These are phyloP conservation scores for Yarrowia galli DNA, from an alignment of 1,139 yeast genomes.

Conservation along the genomic window DNA sequence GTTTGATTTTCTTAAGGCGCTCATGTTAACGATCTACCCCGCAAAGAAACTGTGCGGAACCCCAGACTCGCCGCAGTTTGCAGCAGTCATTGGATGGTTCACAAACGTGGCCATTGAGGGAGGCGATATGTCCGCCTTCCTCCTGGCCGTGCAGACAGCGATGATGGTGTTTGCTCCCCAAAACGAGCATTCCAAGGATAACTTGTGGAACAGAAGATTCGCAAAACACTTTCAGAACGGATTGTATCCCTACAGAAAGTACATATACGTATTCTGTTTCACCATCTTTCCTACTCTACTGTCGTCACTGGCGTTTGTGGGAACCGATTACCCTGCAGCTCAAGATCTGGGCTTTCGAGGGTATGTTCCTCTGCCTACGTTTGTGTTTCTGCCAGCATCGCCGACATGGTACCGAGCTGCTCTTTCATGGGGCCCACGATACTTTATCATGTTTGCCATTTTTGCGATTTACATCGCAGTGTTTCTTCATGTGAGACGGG, in stretches of 20 bases:
- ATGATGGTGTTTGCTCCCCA: slow-evolving; percentile 33
- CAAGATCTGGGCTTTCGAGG: slow-evolving; percentile 27
- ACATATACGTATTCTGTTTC: slow-evolving; percentile 31
- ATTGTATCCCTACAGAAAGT: slow-evolving; percentile 15
- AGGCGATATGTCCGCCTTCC: slow-evolving; percentile 31
- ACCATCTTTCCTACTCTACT: slow-evolving; percentile 17
- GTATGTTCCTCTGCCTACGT: slow-evolving; percentile 28
- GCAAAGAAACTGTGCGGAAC: slow-evolving; percentile 12
- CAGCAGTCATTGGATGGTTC: slow-evolving; percentile 34
- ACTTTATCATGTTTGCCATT: slow-evolving; percentile 67
- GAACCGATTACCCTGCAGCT: slow-evolving; percentile 11
- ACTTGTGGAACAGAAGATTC: slow-evolving; percentile 21
- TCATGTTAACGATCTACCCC: slow-evolving; percentile 10
- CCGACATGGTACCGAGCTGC: slow-evolving; percentile 80
- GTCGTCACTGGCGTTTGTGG: slow-evolving; percentile 34
- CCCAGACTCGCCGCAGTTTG: slow-evolving; percentile 27
- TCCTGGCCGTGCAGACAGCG: slow-evolving; percentile 34
- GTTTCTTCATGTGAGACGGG: slow-evolving; percentile 51
- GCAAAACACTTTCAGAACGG: slow-evolving; percentile 26
- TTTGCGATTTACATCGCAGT: slow-evolving; percentile 71
- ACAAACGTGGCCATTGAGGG: slow-evolving; percentile 26
- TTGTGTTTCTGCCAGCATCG: slow-evolving; percentile 66
- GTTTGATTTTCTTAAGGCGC: slow-evolving; percentile 32
- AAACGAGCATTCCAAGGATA: slow-evolving; percentile 26
- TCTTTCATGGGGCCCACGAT: slow-evolving; percentile 85